Percentiles rank a stretch among this genome's conserved stretches.
Evolutionary conservation across 257 asterid species (phyloP).

Genomic region (Primulina tabacum): DNA sequence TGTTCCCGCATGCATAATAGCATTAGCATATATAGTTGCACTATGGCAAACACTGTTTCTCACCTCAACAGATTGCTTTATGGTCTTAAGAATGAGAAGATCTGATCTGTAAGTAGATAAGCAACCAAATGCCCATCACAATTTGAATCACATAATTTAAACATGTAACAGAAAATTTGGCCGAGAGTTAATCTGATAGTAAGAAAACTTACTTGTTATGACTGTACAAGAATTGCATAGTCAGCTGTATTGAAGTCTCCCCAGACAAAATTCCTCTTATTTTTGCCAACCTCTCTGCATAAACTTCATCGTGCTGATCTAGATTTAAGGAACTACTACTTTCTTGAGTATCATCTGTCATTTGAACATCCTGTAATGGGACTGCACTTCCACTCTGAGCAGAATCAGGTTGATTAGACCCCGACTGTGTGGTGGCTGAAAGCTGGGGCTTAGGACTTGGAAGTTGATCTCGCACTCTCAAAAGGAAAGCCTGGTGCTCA

Average conservation of each 20-base stretch:
- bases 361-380: slow-evolving; percentile 55
- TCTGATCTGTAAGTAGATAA: slow-evolving; percentile 67
- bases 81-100: slow-evolving; percentile 91
- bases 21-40: slow-evolving; percentile 94
- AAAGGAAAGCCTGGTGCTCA: slow-evolving; percentile 85
- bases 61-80: slow-evolving; percentile 96
- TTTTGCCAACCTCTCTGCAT: slow-evolving; percentile 68
- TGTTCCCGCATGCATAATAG: slow-evolving; percentile 99
- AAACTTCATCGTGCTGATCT: slow-evolving; percentile 57
- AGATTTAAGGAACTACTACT: slow-evolving; percentile 30
- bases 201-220: slow-evolving; percentile 74
- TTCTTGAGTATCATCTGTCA: slow-evolving; percentile 57
- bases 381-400: slow-evolving; percentile 37
- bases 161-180: slow-evolving; percentile 3
- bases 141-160: slow-evolving; percentile 17
- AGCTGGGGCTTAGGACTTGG: slow-evolving; percentile 55
- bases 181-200: neutral
- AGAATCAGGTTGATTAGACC: slow-evolving; percentile 44
- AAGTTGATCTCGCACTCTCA: slow-evolving; percentile 72
- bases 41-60: slow-evolving; percentile 94
- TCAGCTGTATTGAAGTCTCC: slow-evolving; percentile 86
- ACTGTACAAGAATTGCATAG: slow-evolving; percentile 85
- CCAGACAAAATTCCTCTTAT: slow-evolving; percentile 87
- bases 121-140: slow-evolving; percentile 17
- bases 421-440: slow-evolving; percentile 41